These are phyloP conservation scores for Cryphonectria parasitica DNA, from an alignment of 2,329 filamentous ascomycete species.

Conservation along the genomic window DNA sequence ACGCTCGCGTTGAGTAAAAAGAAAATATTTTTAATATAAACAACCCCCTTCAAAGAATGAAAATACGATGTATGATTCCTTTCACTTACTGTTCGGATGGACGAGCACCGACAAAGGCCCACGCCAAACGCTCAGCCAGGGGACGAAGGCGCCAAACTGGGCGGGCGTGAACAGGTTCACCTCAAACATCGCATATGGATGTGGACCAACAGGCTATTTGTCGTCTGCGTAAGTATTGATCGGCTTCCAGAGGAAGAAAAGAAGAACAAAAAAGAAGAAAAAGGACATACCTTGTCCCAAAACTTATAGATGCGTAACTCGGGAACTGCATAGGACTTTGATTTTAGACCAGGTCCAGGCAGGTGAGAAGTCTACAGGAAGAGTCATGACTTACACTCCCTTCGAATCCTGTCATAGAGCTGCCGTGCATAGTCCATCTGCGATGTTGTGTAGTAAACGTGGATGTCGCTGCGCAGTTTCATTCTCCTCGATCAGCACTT, in stretches of 20 bases:
- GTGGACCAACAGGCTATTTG: conserved; percentile 71
- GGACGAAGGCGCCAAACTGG: conserved; percentile 86
- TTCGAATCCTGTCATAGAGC: conserved; percentile 76
- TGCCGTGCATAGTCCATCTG: conserved; percentile 71
- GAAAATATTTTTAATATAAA: too few species aligned
- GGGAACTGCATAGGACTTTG: conserved; percentile 61
- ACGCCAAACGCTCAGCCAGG: conserved; percentile 82
- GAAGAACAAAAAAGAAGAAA: not conserved
- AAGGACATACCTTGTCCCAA: conserved; percentile 59
- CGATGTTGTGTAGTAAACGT: conserved; percentile 78
- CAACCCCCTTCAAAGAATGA: too few species aligned
- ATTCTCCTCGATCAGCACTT: not conserved
- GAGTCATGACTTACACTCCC: conserved; percentile 67
- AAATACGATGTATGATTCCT: not conserved
- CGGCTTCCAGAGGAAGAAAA: not conserved
- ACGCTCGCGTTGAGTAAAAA: conserved; percentile 35
- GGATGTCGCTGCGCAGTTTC: conserved; percentile 63
- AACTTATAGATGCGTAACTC: conserved; percentile 81
- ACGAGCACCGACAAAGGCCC: conserved; percentile 79
- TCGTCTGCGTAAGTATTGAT: not conserved
- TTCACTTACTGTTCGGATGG: conserved; percentile 75
- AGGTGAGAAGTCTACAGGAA: not conserved
- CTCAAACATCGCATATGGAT: conserved; percentile 88
- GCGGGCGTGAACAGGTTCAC: conserved; percentile 84
- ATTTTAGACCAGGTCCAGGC: not conserved